Evolutionary conservation across 1,284 basidiomycete genomes (phyloP).

Genomic region (Puccinia novopanici): DNA sequence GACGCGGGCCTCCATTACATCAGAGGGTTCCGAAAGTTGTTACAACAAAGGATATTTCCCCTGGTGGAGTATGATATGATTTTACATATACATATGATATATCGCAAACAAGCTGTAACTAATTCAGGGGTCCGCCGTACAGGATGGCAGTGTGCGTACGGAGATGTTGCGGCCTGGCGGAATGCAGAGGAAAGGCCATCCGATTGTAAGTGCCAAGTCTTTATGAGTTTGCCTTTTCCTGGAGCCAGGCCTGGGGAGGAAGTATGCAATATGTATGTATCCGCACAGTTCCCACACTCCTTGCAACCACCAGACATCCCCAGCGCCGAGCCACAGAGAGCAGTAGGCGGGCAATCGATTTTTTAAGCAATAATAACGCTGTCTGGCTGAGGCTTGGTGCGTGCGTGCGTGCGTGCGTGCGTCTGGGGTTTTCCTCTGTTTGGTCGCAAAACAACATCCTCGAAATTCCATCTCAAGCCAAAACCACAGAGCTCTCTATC

Average conservation of each 20-base stretch:
- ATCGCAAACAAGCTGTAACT: background rate
- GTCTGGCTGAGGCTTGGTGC: background rate
- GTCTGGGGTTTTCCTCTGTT: background rate
- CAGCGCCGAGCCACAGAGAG: background rate
- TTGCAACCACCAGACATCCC: background rate
- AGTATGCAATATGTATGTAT: background rate
- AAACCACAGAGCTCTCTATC: background rate
- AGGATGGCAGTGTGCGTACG: background rate
- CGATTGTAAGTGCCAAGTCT: constrained; percentile 20
- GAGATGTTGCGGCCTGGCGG: constrained; percentile 34
- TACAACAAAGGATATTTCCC: no score
- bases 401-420: no score
- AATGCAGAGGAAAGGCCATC: constrained; percentile 16
- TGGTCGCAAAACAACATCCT: background rate
- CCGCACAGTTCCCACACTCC: background rate
- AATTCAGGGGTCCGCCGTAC: constrained; percentile 20
- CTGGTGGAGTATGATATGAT: background rate
- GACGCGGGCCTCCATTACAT: no score
- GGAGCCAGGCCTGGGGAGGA: background rate
- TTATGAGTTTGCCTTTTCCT: background rate
- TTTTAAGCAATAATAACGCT: no score
- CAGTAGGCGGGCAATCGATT: background rate
- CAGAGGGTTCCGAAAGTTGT: no score
- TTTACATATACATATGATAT: background rate
- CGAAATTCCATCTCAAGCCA: background rate